These are phyloP conservation scores for Aspergillus sp. DNA, from an alignment of 2,329 filamentous ascomycete genomes.

Conservation along the genomic window DNA sequence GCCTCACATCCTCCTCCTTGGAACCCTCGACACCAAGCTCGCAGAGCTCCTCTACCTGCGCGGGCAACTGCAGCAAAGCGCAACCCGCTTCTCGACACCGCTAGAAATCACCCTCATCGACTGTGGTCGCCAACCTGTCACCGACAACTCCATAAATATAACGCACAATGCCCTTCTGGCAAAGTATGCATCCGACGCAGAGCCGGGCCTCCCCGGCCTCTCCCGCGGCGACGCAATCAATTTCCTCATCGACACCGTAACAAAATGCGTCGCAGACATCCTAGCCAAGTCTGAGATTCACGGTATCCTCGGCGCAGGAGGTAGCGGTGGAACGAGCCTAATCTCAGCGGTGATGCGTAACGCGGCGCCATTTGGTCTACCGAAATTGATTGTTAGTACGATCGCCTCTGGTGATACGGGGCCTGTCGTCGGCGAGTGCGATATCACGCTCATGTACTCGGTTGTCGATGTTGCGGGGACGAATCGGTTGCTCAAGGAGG, in stretches of 20 bases:
- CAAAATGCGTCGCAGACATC: conserved; percentile 47
- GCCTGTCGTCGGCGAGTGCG: conserved; percentile 68
- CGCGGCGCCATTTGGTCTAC: conserved; percentile 66
- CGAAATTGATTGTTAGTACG: conserved; percentile 72
- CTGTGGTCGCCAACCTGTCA: conserved; percentile 31
- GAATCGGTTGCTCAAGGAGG: conserved; percentile 56
- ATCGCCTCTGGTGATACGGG: conserved; percentile 69
- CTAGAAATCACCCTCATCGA: conserved; percentile 38
- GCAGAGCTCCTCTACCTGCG: conserved; percentile 62
- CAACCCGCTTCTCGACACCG: conserved; percentile 27
- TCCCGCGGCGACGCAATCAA: conserved; percentile 62
- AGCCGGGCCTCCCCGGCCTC: conserved; percentile 36
- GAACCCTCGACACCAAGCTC: conserved; percentile 69
- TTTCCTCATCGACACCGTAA: conserved; percentile 57
- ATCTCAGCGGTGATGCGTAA: conserved; percentile 65
- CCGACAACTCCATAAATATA: conserved; percentile 55
- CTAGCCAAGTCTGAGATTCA: conserved; percentile 50
- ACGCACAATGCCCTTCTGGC: conserved; percentile 43
- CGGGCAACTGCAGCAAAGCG: conserved; percentile 47
- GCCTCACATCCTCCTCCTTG: conserved; percentile 58
- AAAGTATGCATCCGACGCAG: conserved; percentile 15
- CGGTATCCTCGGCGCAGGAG: conserved; percentile 64
- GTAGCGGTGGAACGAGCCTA: conserved; percentile 66
- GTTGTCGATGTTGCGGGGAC: conserved; percentile 72
- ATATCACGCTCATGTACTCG: conserved; percentile 72